phyloP scores from a whole-genome alignment of 495 filamentous ascomycete species.

The Aspergillus funiculosus region DNA sequence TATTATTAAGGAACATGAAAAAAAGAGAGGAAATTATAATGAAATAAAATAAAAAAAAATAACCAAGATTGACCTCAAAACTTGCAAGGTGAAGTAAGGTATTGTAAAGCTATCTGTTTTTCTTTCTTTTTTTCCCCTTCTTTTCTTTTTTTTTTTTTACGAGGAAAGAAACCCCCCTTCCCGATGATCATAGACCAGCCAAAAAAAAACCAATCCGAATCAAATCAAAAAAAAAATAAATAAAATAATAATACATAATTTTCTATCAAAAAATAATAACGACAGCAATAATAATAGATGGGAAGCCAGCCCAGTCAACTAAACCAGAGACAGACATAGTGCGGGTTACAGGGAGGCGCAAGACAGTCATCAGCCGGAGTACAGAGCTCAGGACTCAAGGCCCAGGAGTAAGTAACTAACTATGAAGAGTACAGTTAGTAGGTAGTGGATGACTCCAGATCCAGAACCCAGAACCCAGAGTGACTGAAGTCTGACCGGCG shows the following conservation, averaged over 20 bases:
- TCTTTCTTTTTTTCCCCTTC: neutral
- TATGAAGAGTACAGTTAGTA: conserved; percentile 1
- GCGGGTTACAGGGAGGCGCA: conserved; percentile 15
- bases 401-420: neutral
- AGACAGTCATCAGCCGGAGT: conserved; percentile 3
- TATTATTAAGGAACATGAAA: too few relatives aligned
- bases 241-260: conserved; percentile 1
- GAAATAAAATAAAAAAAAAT: conserved; percentile 11
- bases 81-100: conserved; percentile 13
- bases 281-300: conserved; percentile 13
- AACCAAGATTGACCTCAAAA: conserved; percentile 11
- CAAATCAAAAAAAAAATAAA: neutral
- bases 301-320: conserved; percentile 13
- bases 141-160: conserved; percentile 8
- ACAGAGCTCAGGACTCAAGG: neutral
- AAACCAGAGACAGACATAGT: conserved; percentile 14
- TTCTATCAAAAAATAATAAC: conserved; percentile 7
- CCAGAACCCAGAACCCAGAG: too few relatives aligned
- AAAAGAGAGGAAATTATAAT: conserved; percentile 4
- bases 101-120: conserved; percentile 1
- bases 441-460: too few relatives aligned
- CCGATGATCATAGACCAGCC: conserved; percentile 10
- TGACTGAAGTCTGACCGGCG: conserved; percentile 18
- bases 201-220: neutral
- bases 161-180: conserved; percentile 9